Conservation (phyloP, 345 rosid genomes). For the Viola odorata region DNA sequence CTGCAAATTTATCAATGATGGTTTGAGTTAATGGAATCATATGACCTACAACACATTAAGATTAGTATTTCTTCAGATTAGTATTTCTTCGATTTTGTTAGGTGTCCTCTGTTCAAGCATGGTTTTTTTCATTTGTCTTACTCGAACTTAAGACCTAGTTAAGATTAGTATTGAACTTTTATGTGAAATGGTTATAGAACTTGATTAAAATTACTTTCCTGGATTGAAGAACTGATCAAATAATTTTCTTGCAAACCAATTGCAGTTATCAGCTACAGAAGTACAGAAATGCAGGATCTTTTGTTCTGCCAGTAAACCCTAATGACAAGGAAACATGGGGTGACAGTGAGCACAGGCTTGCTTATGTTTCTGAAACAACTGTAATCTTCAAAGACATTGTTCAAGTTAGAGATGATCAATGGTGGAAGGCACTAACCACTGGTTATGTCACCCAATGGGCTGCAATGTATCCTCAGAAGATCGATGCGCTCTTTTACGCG, state of each 20-base stretch:
- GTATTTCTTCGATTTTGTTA: too few species aligned
- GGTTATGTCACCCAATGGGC: slow-evolving; percentile 98
- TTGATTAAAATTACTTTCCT: not conserved
- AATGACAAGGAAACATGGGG: slow-evolving; percentile 94
- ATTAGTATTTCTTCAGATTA: too few species aligned
- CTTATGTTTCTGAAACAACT: slow-evolving; percentile 91
- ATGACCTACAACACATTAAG: too few species aligned
- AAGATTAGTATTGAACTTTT: too few species aligned
- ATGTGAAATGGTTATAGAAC: too few species aligned
- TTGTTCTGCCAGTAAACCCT: slow-evolving; percentile 88
- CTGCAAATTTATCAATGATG: slow-evolving; percentile 7
- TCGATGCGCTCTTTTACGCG: slow-evolving; percentile 86
- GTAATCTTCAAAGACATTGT: slow-evolving; percentile 92
- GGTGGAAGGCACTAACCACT: slow-evolving; percentile 88
- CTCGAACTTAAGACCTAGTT: too few species aligned
- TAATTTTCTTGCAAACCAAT: not conserved
- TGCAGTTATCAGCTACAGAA: slow-evolving; percentile 98
- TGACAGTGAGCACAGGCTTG: slow-evolving; percentile 94
- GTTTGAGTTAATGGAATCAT: not conserved
- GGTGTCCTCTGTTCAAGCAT: too few species aligned
- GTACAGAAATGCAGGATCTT: slow-evolving; percentile 84
- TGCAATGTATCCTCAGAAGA: slow-evolving; percentile 88
- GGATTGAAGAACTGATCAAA: slow-evolving; percentile 13
- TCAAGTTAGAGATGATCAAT: slow-evolving; percentile 88
- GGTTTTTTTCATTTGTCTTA: too few species aligned